A percentile compares a stretch with the other conserved stretches of the same genome.
Conservation (phyloP, 2,329 filamentous ascomycete genomes). For the Aureobasidium subglaciale region DNA sequence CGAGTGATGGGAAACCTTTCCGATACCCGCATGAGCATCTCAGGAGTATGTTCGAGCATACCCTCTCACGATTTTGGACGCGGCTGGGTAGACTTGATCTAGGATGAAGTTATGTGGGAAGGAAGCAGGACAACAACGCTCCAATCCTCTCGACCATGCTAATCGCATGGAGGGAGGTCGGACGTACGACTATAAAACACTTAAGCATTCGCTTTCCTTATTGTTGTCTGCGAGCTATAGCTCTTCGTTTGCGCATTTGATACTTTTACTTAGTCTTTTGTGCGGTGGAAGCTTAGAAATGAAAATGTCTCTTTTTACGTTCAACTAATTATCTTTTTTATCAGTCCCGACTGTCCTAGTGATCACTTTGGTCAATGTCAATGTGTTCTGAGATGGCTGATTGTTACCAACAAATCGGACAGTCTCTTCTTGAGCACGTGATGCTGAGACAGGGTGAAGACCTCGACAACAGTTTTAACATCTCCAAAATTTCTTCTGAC, state of each 20-base stretch:
- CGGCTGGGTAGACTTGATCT: slow-evolving; percentile 15
- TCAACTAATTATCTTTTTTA: not conserved
- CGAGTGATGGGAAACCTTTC: slow-evolving; percentile 14
- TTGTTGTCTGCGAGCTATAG: slow-evolving; percentile 9
- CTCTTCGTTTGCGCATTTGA: slow-evolving; percentile 9
- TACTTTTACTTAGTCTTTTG: not conserved
- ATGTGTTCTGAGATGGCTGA: too few species aligned
- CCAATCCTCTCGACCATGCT: slow-evolving; percentile 1
- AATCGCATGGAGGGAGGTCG: slow-evolving; percentile 3
- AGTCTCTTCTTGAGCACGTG: too few species aligned
- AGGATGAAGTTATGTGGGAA: slow-evolving; percentile 4
- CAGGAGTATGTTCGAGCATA: slow-evolving; percentile 10
- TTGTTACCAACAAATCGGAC: too few species aligned
- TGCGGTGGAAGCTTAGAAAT: slow-evolving; percentile 11
- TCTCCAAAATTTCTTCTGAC: too few species aligned
- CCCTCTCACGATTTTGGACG: slow-evolving; percentile 11
- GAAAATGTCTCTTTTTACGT: slow-evolving; percentile 13
- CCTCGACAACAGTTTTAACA: too few species aligned
- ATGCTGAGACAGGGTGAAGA: too few species aligned
- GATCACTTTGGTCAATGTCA: too few species aligned
- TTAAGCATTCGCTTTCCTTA: slow-evolving; percentile 5
- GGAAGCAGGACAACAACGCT: not conserved
- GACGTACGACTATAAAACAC: not conserved
- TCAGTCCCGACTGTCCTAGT: too few species aligned
- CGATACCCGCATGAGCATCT: slow-evolving; percentile 14